Percentiles rank a stretch among this genome's conserved stretches.
phyloP scores from a whole-genome alignment of 257 asterid genomes.

The Solanum sitiens region DNA sequence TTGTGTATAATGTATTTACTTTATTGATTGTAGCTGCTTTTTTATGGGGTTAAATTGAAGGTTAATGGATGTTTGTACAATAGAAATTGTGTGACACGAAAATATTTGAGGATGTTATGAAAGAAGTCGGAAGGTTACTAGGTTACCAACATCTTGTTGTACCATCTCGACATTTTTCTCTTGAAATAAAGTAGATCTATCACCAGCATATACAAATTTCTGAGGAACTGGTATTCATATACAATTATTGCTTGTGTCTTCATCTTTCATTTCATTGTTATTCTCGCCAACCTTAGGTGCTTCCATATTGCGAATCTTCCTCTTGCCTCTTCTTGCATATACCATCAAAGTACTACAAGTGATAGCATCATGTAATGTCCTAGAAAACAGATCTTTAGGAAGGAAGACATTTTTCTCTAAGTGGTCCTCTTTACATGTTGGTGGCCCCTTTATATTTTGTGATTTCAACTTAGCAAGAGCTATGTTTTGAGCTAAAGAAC shows the following conservation, averaged over 20 bases:
- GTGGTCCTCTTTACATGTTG: too few species aligned
- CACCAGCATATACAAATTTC: constrained; percentile 19
- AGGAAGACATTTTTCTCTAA: too few species aligned
- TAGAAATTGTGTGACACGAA: neutral
- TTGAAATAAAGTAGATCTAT: constrained; percentile 12
- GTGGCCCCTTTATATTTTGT: too few species aligned
- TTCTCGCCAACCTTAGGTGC: too few species aligned
- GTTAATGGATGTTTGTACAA: neutral
- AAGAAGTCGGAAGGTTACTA: neutral
- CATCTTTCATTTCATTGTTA: too few species aligned
- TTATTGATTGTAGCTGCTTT: neutral
- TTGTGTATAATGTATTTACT: neutral
- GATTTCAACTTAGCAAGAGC: neutral
- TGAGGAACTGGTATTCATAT: constrained; percentile 18
- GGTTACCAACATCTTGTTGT: constrained; percentile 6
- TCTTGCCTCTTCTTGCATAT: too few species aligned
- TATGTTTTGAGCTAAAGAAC: constrained; percentile 33
- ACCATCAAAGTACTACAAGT: too few species aligned
- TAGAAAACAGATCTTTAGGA: too few species aligned
- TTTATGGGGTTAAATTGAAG: neutral
- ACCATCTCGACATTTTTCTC: constrained; percentile 16
- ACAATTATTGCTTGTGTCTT: constrained; percentile 3
- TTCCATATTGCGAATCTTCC: too few species aligned
- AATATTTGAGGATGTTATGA: neutral
- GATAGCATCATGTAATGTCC: too few species aligned